These are phyloP conservation scores for Chlamydomonas sphaeroides DNA, from an alignment of 139 green algal genomes.

Conservation along the genomic window DNA sequence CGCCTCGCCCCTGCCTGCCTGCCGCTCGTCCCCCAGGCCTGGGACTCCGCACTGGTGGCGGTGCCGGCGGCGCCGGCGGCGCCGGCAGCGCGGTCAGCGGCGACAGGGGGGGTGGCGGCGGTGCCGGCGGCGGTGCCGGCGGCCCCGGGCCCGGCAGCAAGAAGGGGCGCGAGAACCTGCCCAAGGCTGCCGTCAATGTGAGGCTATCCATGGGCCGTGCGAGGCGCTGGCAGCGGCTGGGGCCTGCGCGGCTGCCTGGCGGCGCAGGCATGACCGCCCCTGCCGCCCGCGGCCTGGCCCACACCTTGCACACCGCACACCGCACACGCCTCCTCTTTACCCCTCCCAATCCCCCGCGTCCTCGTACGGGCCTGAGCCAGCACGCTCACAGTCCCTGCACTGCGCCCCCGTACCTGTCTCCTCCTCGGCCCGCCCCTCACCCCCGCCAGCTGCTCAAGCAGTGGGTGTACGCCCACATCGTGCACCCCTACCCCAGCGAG, in stretches of 20 bases:
- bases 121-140: background rate
- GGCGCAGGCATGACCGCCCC: no score
- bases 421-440: background rate
- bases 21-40: no score
- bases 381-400: no score
- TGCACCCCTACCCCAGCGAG: conserved; percentile 60
- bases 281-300: no score
- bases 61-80: background rate
- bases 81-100: background rate
- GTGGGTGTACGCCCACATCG: conserved; percentile 62
- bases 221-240: no score
- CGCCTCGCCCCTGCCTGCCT: no score
- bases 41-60: no score
- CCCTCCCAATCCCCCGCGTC: no score
- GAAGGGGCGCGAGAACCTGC: conserved; percentile 49
- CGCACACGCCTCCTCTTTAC: no score
- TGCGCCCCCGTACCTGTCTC: background rate
- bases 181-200: conserved; percentile 19
- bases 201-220: background rate
- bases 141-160: conserved; percentile 20
- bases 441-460: conserved; percentile 38
- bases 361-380: no score
- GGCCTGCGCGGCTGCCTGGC: no score
- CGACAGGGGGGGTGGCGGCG: background rate
- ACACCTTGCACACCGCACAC: no score